Base-by-base conservation (phyloP, 108 stramenopile species). In the Aurantiochytrium sp. region DNA sequence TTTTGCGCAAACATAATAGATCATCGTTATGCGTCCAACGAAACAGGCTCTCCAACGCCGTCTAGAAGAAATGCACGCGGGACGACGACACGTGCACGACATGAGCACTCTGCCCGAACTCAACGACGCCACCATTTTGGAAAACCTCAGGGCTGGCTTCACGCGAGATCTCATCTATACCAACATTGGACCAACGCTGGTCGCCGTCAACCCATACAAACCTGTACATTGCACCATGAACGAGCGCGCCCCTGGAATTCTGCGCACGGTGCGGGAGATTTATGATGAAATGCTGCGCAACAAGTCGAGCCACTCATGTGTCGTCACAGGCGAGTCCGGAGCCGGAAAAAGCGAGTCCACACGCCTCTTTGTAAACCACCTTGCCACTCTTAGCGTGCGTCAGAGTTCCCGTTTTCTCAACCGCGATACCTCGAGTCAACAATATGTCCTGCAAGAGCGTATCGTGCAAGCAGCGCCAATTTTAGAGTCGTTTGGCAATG, bases 401-500 rank as follows among this genome's bases (percentile, higher is more conserved):
- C 53, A 44, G 0, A 18, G 35, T 49, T 43, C 55, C 4, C 29
- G 23, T 4, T 29, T 21, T 58, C 8, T 19, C 57, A 59, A n/a
- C 10, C 5, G 49, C n/a, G 88, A 57, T 28, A 53, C 51, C 51
- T 83, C 76, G 45, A 45, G n/a, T 18, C n/a, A 60, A 95, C 0
- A 92, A 96, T 90, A 96, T 95, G 73, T 92, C 60, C 93, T 99
- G 73, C 97, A 99, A 96, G 94, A 97, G 89, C 95, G 97, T 42
- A 97, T 94, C 10, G 91, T 99, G 72, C 97, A 98, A 90, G 95
- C 96, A 14, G 99, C 98, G 90, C 99, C 99, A 45, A 96, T 99
- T 44, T 89, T 99, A 60, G 99, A 99, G 93, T 97, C 98, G 16
- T 99, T 99, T 92, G 99, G 99, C 28, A 99, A 99, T 90, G 99